Base-by-base conservation (phyloP, 2,329 filamentous ascomycete species). In the Fusarium nodosum region DNA sequence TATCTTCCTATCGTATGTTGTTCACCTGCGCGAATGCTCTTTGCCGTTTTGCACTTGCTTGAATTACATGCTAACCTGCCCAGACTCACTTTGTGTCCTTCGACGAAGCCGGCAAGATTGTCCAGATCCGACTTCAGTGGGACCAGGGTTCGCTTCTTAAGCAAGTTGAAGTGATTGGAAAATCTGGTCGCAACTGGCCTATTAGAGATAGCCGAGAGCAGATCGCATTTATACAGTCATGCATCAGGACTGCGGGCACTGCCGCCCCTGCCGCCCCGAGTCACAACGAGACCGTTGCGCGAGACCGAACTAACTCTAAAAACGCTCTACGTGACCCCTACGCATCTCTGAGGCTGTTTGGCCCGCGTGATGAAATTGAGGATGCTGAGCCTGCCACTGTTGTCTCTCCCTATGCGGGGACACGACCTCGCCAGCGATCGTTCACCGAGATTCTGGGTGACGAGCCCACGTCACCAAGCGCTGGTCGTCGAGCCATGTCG, bases 141-240 rank as follows among this genome's bases (percentile, higher is more conserved):
- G 96, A 99, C 79, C 96, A 99, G 80, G 94, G 90, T 65, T 91
- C 93, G 56, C 87, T 99, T 41, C 87, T 99, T 72, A 98, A 96
- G 83, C 91, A 97, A 79, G 87, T 97, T 69, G 94, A 97, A 67
- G 90, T 97, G 59, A 98, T 99, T 79, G 95, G 96, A 75, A 91
- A 90, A 77, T 91, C 91, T 56, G 93, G 93, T 59, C 92, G 91
- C 79, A 97, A 96, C 81, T 99, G 96, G 96, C 96, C 96, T 56
- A 97, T 99, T 77, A 89, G 90, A 72, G 94, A 97, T 77, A 92
- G 91, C 77, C 88, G 88, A 74, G 94, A 97, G 56, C 94, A 98
- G 82, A 86, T 91, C 72, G 90, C 89, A 74, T 83, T 97, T 75
- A 93, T 97, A 74, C 84, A 87, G 68, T 84, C 83, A 51, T 90